A percentile compares a stretch with the other conserved stretches of the same genome.
Evolutionary conservation across 2,329 filamentous ascomycete species (phyloP).

Genomic region (Graphilbum fragrans): DNA sequence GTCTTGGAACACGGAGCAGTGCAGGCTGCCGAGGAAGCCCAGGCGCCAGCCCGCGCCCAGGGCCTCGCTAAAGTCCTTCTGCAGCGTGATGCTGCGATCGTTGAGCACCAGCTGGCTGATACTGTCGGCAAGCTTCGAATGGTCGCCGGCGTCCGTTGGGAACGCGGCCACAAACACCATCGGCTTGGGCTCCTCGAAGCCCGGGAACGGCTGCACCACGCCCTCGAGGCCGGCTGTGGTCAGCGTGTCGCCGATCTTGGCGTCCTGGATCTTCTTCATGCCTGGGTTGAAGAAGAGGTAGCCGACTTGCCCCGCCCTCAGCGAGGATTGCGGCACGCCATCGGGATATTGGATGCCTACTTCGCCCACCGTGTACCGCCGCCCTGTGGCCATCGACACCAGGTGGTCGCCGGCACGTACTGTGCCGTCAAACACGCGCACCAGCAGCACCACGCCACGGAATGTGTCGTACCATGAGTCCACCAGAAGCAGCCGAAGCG

Average conservation of each 20-base stretch:
- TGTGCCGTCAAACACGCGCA: slow-evolving; percentile 81
- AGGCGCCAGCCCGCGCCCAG: slow-evolving; percentile 88
- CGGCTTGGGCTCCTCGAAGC: slow-evolving; percentile 92
- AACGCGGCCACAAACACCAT: slow-evolving; percentile 99
- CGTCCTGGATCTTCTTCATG: slow-evolving; percentile 94
- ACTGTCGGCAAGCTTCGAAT: slow-evolving; percentile 78
- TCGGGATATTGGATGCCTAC: slow-evolving; percentile 94
- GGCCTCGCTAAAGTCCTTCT: slow-evolving; percentile 90
- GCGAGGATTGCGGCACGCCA: slow-evolving; percentile 64
- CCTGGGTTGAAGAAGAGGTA: slow-evolving; percentile 97
- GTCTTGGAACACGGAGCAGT: slow-evolving; percentile 99
- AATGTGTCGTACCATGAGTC: slow-evolving; percentile 99
- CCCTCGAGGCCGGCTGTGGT: slow-evolving; percentile 70
- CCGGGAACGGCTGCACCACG: slow-evolving; percentile 67
- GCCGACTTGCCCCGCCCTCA: slow-evolving; percentile 88
- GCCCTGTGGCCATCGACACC: slow-evolving; percentile 76
- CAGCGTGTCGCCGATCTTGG: slow-evolving; percentile 91
- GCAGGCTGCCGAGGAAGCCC: slow-evolving; percentile 89
- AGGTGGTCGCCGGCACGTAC: slow-evolving; percentile 74
- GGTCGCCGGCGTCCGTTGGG: slow-evolving; percentile 81
- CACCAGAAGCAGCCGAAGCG: slow-evolving; percentile 75
- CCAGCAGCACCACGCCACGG: slow-evolving; percentile 81
- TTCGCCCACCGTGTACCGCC: slow-evolving; percentile 88
- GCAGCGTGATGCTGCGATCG: slow-evolving; percentile 84
- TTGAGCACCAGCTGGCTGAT: slow-evolving; percentile 91